Base-by-base conservation (phyloP, 345 rosid species). In the Erucastrum elatum region DNA sequence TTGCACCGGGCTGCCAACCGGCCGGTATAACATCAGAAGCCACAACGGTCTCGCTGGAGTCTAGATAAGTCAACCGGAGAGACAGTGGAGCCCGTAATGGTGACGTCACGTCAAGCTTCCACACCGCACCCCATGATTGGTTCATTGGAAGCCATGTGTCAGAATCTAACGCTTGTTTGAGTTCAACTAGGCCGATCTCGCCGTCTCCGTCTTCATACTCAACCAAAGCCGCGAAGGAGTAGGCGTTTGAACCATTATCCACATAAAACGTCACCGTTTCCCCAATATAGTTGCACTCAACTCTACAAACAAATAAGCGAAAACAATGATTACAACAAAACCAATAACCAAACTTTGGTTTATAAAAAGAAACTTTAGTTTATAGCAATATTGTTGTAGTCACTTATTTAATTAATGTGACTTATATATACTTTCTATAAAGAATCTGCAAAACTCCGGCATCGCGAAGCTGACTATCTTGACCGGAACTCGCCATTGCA, bases 401-500 rank as follows among this genome's bases (percentile, higher is more conserved):
- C 11, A 39, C 9, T 39, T 39, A 39, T 39, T 39, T 39, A 39
- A 33, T 13, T 39, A 39, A 33, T 13, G 71, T 25, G 61, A 59
- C 41, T 44, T 37, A 64, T 29, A 65, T 16, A 27, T 83, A 93
- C 98, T 85, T 85, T 81, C 59, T 71, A 8, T 89, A 87, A 37
- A 85, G 81, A 80, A 90, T 83, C 25, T 84, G 82, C 80, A 93
- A 71, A 68, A 67, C 67, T 26, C 97, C 96, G 4, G 70, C 89
- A 31, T 68, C 51, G 1, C 90, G 90, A 25, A 94, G 88, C 41
- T 83, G 75, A 7, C 82, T 87, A 1, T 75, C 93, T 55, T 83
- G 69, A 59, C 90, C 90, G 6, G 90, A 71, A 3, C 1, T 64
- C 1, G 97, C 97, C 91, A 94, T 84, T 72, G 91, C 89, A 58